A percentile compares a stretch with the other conserved stretches of the same genome.
Evolutionary conservation across 345 rosid species (phyloP).

Genomic region (Limnanthes douglasii): DNA sequence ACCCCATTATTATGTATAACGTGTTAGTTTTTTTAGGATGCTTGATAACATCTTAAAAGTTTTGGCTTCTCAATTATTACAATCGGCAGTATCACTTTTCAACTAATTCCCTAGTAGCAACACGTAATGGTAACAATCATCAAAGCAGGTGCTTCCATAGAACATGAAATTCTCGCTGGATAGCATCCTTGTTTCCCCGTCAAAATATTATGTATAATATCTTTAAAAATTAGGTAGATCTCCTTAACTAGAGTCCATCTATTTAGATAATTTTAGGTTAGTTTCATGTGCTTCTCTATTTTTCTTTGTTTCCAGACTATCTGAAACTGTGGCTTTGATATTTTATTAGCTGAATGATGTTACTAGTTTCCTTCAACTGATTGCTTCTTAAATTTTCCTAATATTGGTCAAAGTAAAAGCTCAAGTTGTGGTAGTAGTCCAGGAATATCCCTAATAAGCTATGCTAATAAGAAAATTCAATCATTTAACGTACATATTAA

Average conservation of each 20-base stretch:
- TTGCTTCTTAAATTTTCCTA: constrained; percentile 69
- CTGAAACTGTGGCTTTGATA: background rate
- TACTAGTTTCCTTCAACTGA: constrained; percentile 70
- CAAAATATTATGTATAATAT: constrained; percentile 84
- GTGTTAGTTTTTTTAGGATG: too few species aligned
- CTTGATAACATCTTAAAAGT: too few species aligned
- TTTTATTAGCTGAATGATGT: constrained; percentile 2
- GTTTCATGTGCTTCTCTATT: background rate
- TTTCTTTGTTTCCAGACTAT: constrained; percentile 3
- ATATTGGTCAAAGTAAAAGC: constrained; percentile 69
- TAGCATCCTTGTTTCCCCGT: constrained; percentile 99
- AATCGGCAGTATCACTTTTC: too few species aligned
- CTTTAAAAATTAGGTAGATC: constrained; percentile 90
- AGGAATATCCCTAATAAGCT: constrained; percentile 76
- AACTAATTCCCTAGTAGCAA: too few species aligned
- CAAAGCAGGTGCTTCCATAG: constrained; percentile 99
- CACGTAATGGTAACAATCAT: constrained; percentile 98
- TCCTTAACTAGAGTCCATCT: constrained; percentile 92
- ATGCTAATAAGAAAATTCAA: constrained; percentile 46
- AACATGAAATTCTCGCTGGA: constrained; percentile 99
- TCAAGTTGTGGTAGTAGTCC: constrained; percentile 86
- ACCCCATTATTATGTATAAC: too few species aligned
- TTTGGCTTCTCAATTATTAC: too few species aligned
- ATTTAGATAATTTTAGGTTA: constrained; percentile 27
- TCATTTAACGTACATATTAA: constrained; percentile 86